Evolutionary conservation across 345 rosid genomes (phyloP), one percentile per base, ranked within the genome.

Genomic region (Citrus hindsii): DNA sequence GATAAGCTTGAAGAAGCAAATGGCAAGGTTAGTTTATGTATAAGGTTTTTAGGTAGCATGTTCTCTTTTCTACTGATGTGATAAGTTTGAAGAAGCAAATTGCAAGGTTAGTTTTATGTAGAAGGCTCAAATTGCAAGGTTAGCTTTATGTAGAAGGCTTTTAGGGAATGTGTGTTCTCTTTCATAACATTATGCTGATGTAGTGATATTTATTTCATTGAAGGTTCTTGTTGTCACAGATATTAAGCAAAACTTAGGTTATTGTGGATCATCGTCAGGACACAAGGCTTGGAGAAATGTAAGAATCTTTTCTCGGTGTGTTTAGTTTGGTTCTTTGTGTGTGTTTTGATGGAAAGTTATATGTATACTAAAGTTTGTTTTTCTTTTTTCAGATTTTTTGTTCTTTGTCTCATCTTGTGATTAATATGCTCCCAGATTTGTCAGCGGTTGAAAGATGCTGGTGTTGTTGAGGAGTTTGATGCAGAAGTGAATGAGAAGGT

Each of bases 241-340:
- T 88, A 80, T 96, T 70, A 96, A 96, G 85, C 87, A 79, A 53
- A 89, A 85, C 84, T 95, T 96, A 78, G 98, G 97, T 75, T 94
- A 96, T 79, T 76, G 70, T 46, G 92, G 97, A 83, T 78, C 87
- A 62, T 74, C 77, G 59, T 51, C 83, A 27, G 91, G 91, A 61
- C 95, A 94, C 78, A 90, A 84, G 83, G 89, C 94, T 79, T 96
- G 98, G 99, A 92, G 95, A 89, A 84, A 79, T 84, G 98, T 94
- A 88, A 87, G 83, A 63, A 38, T 58, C 33, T 25, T n/a, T 19
- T 33, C 40, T 66, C 18, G 7, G 0, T 66, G 10, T 21, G 6
- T 35, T 14, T 66, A 51, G 27, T 16, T 14, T 62, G 63, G 70
- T 25, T 78, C 35, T 7, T 21, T 42, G 27, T 82, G 35, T 37